Evolutionary conservation across 768 basidiomycete genomes (phyloP), one percentile per base, ranked within the genome.

Genomic region (Saitozyma podzolica): DNA sequence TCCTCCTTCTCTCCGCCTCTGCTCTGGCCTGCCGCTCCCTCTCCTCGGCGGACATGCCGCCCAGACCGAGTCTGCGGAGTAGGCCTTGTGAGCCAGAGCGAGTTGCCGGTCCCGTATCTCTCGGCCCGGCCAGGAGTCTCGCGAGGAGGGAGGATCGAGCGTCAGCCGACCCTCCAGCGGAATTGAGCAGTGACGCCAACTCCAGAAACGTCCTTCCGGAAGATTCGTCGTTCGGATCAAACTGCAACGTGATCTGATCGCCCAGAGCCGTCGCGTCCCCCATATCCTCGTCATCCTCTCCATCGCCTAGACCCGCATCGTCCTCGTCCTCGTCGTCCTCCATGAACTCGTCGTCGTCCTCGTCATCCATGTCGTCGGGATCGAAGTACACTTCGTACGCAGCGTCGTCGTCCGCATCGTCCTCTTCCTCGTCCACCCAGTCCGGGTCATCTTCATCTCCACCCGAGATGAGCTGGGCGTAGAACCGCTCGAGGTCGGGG

Each of bases 361-460:
- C 65, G 19, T 55, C 58, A 8, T 56, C 62, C 42, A 58, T 65
- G 9, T 56, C 63, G 39, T 65, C 65, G 3, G 47, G 49, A 40
- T 50, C 53, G 13, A 54, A 59, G 37, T 51, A 19, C 19, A 51
- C 42, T 8, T 56, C 62, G 14, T 54, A 59, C 6, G 58, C 65
- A 7, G 61, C 58, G 8, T 67, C 66, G 11, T 65, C 66, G 8
- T 68, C 61, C 60, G 48, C 61, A 52, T 73, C 71, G 39, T 64
- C 63, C 6, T 66, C 67, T 16, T 66, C 67, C 16, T 65, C 60
- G 40, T 58, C 53, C 42, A 56, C 42, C 40, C 39, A 40, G 54
- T 57, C 61, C 9, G 51, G 41, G 39, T 56, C 59, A 39, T 57
- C 62, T 8, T 58, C 62, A 2, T 63, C 67, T 50, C 55, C 64